These are phyloP conservation scores for Eucalyptus marginata DNA, from an alignment of 345 rosid genomes.

Conservation along the genomic window DNA sequence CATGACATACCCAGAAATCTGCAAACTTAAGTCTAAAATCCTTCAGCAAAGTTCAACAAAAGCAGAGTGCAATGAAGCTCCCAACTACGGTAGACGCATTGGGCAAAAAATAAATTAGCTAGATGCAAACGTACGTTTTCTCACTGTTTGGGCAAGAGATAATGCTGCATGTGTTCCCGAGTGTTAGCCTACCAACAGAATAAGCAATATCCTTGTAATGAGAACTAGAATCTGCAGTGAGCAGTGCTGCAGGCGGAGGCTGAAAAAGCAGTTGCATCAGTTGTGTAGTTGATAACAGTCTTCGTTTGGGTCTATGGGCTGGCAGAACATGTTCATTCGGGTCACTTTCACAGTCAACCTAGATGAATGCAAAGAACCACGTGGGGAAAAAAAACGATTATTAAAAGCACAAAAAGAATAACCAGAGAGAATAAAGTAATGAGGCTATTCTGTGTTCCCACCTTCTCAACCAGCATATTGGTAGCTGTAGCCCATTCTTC, in stretches of 20 bases:
- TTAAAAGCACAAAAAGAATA: neutral
- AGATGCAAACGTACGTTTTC: conserved; percentile 21
- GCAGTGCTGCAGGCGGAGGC: conserved; percentile 33
- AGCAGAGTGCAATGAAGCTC: neutral
- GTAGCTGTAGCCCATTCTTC: conserved; percentile 48
- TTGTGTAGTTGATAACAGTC: conserved; percentile 50
- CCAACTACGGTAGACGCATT: neutral
- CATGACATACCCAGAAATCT: neutral
- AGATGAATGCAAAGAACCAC: conserved; percentile 1
- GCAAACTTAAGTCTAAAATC: neutral
- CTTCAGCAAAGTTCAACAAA: neutral
- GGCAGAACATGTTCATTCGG: conserved; percentile 21
- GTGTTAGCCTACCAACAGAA: conserved; percentile 28
- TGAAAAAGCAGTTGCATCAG: conserved; percentile 55
- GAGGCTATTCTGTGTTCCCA: neutral
- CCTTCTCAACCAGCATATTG: conserved; percentile 63
- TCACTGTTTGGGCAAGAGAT: conserved; percentile 1
- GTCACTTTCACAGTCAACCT: conserved; percentile 36
- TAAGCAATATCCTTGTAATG: conserved; percentile 26
- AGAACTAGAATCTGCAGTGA: conserved; percentile 28
- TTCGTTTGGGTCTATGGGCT: conserved; percentile 38
- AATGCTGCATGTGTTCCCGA: conserved; percentile 50
- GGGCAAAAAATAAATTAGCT: neutral
- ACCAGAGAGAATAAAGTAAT: neutral
- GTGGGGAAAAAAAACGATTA: neutral